These are phyloP conservation scores for Immersiella caudata DNA, from an alignment of 495 filamentous ascomycete species.

Conservation along the genomic window DNA sequence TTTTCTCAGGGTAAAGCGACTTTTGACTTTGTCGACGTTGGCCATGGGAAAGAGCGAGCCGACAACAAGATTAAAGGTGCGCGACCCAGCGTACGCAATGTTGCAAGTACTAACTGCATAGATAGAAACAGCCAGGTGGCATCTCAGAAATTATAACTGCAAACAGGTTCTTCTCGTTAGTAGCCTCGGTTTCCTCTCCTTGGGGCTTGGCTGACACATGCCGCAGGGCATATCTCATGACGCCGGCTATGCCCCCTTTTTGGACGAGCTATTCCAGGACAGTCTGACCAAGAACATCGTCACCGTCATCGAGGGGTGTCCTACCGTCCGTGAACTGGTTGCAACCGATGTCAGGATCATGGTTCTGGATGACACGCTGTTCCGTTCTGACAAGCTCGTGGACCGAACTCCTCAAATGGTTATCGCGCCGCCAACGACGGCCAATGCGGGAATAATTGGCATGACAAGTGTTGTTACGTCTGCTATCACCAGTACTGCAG, in stretches of 20 bases:
- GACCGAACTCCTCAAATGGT: slow-evolving; percentile 32
- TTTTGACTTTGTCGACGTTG: slow-evolving; percentile 79
- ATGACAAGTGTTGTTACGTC: background rate
- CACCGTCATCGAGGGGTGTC: slow-evolving; percentile 73
- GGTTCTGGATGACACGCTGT: slow-evolving; percentile 62
- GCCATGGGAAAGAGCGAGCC: slow-evolving; percentile 66
- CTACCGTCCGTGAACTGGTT: slow-evolving; percentile 68
- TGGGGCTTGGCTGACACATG: background rate
- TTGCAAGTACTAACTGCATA: background rate
- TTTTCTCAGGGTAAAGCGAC: slow-evolving; percentile 72
- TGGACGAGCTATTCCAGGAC: slow-evolving; percentile 66
- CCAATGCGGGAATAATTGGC: slow-evolving; percentile 15
- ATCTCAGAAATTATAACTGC: slow-evolving; percentile 75
- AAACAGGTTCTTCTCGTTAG: slow-evolving; percentile 72
- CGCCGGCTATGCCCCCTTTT: slow-evolving; percentile 67
- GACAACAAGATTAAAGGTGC: slow-evolving; percentile 77
- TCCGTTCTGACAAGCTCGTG: slow-evolving; percentile 62
- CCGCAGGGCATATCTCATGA: slow-evolving; percentile 66
- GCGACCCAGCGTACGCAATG: slow-evolving; percentile 7
- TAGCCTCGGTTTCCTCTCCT: background rate
- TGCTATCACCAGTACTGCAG: background rate
- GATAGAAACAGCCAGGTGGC: slow-evolving; percentile 59
- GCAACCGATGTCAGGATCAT: slow-evolving; percentile 59
- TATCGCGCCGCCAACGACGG: slow-evolving; percentile 6
- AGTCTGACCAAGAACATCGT: slow-evolving; percentile 59